Evolutionary conservation across 208 protist species (phyloP), one percentile per base, ranked within the genome.

Genomic region (Herpetomonas samuelpessoai): DNA sequence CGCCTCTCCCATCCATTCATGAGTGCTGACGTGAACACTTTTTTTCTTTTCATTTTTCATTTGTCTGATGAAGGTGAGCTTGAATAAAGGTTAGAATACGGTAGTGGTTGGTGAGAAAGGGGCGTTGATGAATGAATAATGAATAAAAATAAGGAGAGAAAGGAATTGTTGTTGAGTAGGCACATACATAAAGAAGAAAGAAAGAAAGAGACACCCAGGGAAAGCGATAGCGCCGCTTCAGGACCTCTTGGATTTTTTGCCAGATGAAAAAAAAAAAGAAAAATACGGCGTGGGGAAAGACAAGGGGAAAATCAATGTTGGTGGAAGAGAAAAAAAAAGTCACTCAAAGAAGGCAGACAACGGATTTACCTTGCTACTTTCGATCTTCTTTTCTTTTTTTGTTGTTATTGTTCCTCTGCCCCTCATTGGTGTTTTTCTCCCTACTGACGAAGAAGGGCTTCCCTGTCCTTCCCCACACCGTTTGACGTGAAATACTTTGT

Each of bases 281-380:
- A 69, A 63, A 41, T 12, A 50, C 21, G 24, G 28, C 16, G 7
- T 48, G 18, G 16, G 52, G 39, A 68, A 25, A 62, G 28, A 62
- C 14, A 52, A 38, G 19, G 39, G 2, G 31, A 50, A 16, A 30
- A 18, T n/a, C 12, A 51, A 57, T 26, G 44, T 1, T 26, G 21
- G 46, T 22, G 47, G 16, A 47, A 62, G 41, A 60, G 7, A 68
- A 61, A 50, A 50, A 69, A 46, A 30, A 53, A 63, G 4, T 59
- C 41, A 30, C 6, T n/a, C 9, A 39, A 51, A 30, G 27, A 44
- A 38, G 25, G 53, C n/a, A n/a, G n/a, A n/a, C n/a, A n/a, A n/a
- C n/a, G n/a, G n/a, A n/a, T n/a, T n/a, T n/a, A n/a, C n/a, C n/a
- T n/a, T n/a, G n/a, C n/a, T n/a, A n/a, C n/a, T n/a, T n/a, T n/a